Evolutionary conservation across 768 basidiomycete genomes (phyloP).

Genomic region (Rhodotorula paludigena): DNA sequence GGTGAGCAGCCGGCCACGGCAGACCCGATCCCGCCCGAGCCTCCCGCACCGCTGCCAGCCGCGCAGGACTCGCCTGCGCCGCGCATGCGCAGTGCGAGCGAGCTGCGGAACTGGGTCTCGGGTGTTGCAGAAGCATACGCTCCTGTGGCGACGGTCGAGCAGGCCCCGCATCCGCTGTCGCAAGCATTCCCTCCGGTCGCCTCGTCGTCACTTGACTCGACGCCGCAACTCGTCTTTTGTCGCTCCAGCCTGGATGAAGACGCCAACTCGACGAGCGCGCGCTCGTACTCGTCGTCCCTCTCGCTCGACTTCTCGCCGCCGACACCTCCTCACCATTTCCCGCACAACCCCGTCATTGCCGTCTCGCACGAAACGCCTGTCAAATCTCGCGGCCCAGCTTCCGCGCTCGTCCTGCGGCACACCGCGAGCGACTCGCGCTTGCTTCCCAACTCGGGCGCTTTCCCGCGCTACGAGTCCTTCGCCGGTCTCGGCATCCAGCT

Average conservation of each 20-base stretch:
- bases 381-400: background rate
- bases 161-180: background rate
- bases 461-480: slow-evolving; percentile 1
- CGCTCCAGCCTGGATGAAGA: background rate
- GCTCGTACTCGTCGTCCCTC: slow-evolving; percentile 24
- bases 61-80: background rate
- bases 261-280: background rate
- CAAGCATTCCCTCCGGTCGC: background rate
- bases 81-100: background rate
- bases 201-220: background rate
- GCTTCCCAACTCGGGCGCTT: background rate
- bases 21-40: too few relatives aligned
- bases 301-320: slow-evolving; percentile 10
- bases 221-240: background rate
- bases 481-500: slow-evolving; percentile 12
- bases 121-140: background rate
- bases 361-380: background rate
- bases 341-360: background rate
- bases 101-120: slow-evolving; percentile 2
- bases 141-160: background rate
- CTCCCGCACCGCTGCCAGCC: background rate
- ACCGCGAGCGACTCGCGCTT: slow-evolving; percentile 18
- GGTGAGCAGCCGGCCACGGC: background rate
- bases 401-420: slow-evolving; percentile 8
- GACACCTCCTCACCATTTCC: slow-evolving; percentile 1